phyloP scores from a whole-genome alignment of 805 yeast genomes.

The Suhomyces xylopsoci region DNA sequence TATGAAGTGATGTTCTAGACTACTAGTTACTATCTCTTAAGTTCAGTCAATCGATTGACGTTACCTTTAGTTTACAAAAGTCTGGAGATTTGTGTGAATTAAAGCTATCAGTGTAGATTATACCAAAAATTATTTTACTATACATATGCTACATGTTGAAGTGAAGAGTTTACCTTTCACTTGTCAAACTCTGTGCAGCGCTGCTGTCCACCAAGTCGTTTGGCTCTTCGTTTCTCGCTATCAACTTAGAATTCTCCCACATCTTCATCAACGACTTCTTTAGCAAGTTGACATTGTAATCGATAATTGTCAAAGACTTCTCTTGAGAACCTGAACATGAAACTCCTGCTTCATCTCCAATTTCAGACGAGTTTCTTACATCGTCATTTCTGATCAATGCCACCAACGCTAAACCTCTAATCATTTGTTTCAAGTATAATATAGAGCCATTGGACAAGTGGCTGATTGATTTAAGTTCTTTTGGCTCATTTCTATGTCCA shows the following conservation, averaged over 20 bases:
- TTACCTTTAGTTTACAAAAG: conserved; percentile 1
- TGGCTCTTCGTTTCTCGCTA: conserved; percentile 2
- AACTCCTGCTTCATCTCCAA: neutral
- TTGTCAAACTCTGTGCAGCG: neutral
- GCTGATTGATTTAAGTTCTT: conserved; percentile 64
- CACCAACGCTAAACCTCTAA: conserved; percentile 86
- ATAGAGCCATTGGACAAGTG: conserved; percentile 80
- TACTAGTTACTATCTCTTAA: too few species aligned
- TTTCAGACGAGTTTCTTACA: conserved; percentile 8
- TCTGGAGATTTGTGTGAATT: conserved; percentile 2
- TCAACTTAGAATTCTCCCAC: conserved; percentile 48
- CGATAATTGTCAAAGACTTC: conserved; percentile 63
- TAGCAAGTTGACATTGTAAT: conserved; percentile 82
- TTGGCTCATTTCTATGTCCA: conserved; percentile 8
- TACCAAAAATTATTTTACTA: neutral
- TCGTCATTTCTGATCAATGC: conserved; percentile 75
- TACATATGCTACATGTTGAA: neutral
- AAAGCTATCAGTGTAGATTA: neutral
- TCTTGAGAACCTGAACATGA: conserved; percentile 16
- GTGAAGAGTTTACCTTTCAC: neutral
- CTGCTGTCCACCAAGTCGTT: neutral
- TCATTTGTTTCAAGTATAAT: conserved; percentile 84
- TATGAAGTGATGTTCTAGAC: too few species aligned
- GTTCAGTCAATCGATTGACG: neutral
- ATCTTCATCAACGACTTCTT: conserved; percentile 72